Percentiles rank a stretch among this genome's conserved stretches.
Conservation (phyloP, 352 stramenopile genomes). For the Pseudoperonospora humuli region DNA sequence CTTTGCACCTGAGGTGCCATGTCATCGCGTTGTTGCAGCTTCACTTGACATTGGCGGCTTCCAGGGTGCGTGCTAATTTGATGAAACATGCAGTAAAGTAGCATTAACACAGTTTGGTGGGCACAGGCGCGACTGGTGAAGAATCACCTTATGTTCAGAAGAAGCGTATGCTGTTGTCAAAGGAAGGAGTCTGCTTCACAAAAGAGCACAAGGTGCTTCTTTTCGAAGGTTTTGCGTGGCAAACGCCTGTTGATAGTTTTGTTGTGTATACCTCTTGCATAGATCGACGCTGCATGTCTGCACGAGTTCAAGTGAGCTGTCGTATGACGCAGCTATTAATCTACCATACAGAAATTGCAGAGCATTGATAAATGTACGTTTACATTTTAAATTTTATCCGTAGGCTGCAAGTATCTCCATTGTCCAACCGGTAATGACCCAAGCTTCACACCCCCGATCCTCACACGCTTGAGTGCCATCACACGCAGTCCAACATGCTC, state of each 20-base stretch:
- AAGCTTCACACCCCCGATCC: slow-evolving; percentile 86
- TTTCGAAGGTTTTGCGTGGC: not conserved
- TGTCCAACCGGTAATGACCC: slow-evolving; percentile 57
- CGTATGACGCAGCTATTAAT: not conserved
- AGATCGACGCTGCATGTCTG: slow-evolving; percentile 45
- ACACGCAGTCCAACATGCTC: slow-evolving; percentile 87
- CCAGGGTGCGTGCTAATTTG: slow-evolving; percentile 32
- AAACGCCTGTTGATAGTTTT: not conserved
- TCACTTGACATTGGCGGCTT: slow-evolving; percentile 67
- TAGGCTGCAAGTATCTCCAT: slow-evolving; percentile 76
- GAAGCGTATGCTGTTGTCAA: slow-evolving; percentile 50
- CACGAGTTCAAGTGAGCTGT: slow-evolving; percentile 35
- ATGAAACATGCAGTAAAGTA: not conserved
- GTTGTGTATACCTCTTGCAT: not conserved
- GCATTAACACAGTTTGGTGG: not conserved
- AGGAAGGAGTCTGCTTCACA: slow-evolving; percentile 61
- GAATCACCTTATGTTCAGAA: slow-evolving; percentile 52
- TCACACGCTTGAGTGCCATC: slow-evolving; percentile 85
- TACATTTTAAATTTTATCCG: slow-evolving; percentile 40
- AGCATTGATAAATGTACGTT: not conserved
- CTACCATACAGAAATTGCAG: not conserved
- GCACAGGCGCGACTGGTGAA: slow-evolving; percentile 47
- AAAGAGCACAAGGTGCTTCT: slow-evolving; percentile 45
- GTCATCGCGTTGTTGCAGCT: slow-evolving; percentile 68
- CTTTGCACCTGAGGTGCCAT: slow-evolving; percentile 70